Conservation (phyloP, 2,329 filamentous ascomycete species). For the Escovopsis sp. region DNA sequence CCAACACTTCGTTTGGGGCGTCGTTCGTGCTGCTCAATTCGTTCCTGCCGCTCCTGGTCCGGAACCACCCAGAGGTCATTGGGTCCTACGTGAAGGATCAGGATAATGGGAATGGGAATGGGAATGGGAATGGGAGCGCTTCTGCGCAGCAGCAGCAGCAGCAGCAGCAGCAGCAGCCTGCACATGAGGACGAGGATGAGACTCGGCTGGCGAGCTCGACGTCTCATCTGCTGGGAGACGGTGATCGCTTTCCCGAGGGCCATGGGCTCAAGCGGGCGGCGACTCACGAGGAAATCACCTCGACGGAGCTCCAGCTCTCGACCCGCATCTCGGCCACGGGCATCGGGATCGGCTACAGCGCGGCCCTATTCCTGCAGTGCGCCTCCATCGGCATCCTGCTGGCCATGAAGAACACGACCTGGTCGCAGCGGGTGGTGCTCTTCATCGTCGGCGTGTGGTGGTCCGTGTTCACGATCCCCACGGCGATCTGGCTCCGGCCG, state of each 20-base stretch:
- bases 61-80: slow-evolving; percentile 54
- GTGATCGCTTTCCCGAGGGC: slow-evolving; percentile 7
- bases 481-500: slow-evolving; percentile 73
- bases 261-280: slow-evolving; percentile 22
- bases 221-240: slow-evolving; percentile 30
- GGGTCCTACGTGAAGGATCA: slow-evolving; percentile 19
- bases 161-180: slow-evolving; percentile 10
- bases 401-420: slow-evolving; percentile 59
- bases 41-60: slow-evolving; percentile 79
- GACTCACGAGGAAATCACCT: slow-evolving; percentile 37
- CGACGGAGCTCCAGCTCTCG: slow-evolving; percentile 61
- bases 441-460: slow-evolving; percentile 86
- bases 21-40: slow-evolving; percentile 94
- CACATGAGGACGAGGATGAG: slow-evolving; percentile 15
- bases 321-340: slow-evolving; percentile 85
- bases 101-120: slow-evolving; percentile 12
- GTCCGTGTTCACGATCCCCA: slow-evolving; percentile 79
- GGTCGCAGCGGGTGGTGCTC: slow-evolving; percentile 74
- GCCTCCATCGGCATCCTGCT: slow-evolving; percentile 66
- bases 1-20: slow-evolving; percentile 87
- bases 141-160: slow-evolving; percentile 11
- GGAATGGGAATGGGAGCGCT: slow-evolving; percentile 15
- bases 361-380: slow-evolving; percentile 72
- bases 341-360: slow-evolving; percentile 86
- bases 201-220: slow-evolving; percentile 25